phyloP scores from a whole-genome alignment of 345 rosid genomes.

The Acer yangbiense region DNA sequence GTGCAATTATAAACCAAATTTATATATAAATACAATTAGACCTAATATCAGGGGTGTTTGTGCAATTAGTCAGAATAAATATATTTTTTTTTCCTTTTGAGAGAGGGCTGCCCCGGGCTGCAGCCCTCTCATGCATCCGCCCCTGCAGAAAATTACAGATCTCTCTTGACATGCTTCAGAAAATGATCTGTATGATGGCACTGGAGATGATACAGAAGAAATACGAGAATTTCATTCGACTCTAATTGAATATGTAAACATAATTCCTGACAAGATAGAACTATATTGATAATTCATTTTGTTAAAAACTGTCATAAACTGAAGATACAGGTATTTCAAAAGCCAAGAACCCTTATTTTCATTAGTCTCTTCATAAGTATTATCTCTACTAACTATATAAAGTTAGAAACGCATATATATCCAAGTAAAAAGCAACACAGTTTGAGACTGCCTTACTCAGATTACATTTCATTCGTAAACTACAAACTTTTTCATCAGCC shows the following conservation, averaged over 20 bases:
- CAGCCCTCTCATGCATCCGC: too few relatives aligned
- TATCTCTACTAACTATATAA: background rate
- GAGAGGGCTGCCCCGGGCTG: too few relatives aligned
- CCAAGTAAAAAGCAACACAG: background rate
- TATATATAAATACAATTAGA: too few relatives aligned
- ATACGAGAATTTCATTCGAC: background rate
- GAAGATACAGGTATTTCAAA: background rate
- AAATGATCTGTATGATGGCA: background rate
- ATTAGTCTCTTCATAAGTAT: background rate
- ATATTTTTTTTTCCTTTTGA: too few relatives aligned
- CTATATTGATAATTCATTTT: background rate
- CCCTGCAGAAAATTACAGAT: background rate
- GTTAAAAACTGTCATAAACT: background rate
- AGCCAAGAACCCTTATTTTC: background rate
- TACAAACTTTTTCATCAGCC: slow-evolving; percentile 58
- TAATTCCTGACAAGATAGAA: background rate
- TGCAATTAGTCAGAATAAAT: too few relatives aligned
- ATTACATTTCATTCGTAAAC: slow-evolving; percentile 47
- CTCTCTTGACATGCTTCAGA: background rate
- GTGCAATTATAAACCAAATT: too few relatives aligned
- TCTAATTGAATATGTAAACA: background rate
- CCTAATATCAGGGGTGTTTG: too few relatives aligned
- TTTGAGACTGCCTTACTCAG: background rate
- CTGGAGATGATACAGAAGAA: background rate
- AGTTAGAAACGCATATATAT: background rate